These are phyloP conservation scores for Amanita rimosa DNA, from an alignment of 768 basidiomycete species.

Conservation along the genomic window DNA sequence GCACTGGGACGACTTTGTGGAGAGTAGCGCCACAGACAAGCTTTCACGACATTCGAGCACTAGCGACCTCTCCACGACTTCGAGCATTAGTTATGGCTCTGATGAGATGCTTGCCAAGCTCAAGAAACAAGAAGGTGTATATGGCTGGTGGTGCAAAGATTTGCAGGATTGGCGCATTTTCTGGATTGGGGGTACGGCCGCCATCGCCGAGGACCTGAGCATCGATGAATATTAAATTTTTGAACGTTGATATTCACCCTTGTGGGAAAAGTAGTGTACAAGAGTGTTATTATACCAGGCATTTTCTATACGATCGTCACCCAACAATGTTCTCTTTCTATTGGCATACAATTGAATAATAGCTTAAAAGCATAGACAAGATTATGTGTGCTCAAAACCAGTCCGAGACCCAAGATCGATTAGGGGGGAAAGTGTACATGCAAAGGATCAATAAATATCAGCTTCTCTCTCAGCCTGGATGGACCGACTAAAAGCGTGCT, in stretches of 20 bases:
- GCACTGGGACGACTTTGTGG: constrained; percentile 35
- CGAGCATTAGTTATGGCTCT: constrained; percentile 41
- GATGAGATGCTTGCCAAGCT: constrained; percentile 35
- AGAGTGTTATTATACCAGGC: not conserved
- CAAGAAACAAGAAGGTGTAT: constrained; percentile 52
- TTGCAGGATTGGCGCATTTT: constrained; percentile 69
- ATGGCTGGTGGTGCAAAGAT: constrained; percentile 72
- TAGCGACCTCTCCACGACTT: constrained; percentile 30
- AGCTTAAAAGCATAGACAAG: not conserved
- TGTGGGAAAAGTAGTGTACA: constrained; percentile 6
- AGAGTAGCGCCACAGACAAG: constrained; percentile 18
- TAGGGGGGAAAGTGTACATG: not conserved
- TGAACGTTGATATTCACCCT: not conserved
- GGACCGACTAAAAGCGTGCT: not conserved
- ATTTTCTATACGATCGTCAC: not conserved
- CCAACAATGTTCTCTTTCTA: not conserved
- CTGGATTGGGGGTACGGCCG: constrained; percentile 58
- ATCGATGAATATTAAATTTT: not conserved
- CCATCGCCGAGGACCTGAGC: not conserved
- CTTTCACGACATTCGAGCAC: constrained; percentile 33
- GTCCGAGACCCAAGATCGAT: constrained; percentile 3
- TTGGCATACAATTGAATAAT: not conserved
- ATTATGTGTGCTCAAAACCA: constrained; percentile 1
- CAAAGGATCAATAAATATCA: not conserved
- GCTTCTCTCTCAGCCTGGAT: not conserved